A percentile compares a stretch with the other conserved stretches of the same genome.
Evolutionary conservation across 768 basidiomycete genomes (phyloP).

Genomic region (Neoboletus brunneissimus): DNA sequence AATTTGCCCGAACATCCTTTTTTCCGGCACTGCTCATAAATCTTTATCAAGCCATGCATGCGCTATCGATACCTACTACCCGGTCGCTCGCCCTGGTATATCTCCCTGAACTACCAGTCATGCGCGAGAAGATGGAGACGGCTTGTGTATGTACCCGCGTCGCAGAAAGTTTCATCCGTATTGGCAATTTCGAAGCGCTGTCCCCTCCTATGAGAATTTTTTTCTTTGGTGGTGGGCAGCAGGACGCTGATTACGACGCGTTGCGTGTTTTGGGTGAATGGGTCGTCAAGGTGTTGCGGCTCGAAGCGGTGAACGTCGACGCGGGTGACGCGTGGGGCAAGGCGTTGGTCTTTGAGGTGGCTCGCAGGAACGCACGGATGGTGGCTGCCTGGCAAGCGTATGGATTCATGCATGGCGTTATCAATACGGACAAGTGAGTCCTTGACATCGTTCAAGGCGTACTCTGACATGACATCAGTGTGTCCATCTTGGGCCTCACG

Average conservation of each 20-base stretch:
- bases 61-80: constrained; percentile 84
- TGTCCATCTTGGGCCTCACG: constrained; percentile 71
- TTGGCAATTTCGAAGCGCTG: constrained; percentile 87
- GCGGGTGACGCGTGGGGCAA: constrained; percentile 65
- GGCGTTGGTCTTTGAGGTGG: constrained; percentile 71
- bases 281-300: constrained; percentile 61
- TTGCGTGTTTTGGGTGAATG: constrained; percentile 75
- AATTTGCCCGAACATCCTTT: background rate
- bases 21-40: constrained; percentile 35
- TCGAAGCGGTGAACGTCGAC: constrained; percentile 37
- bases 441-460: background rate
- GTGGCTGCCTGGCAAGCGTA: constrained; percentile 95
- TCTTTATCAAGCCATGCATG: constrained; percentile 57
- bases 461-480: constrained; percentile 39
- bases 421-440: constrained; percentile 93
- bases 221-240: constrained; percentile 78
- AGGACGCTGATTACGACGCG: constrained; percentile 69
- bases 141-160: constrained; percentile 77
- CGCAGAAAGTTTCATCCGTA: constrained; percentile 87
- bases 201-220: constrained; percentile 62
- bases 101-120: constrained; percentile 68
- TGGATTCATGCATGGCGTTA: constrained; percentile 94
- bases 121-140: constrained; percentile 69
- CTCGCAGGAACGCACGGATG: constrained; percentile 85
- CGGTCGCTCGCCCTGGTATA: constrained; percentile 79